Evolutionary conservation across 2,329 filamentous ascomycete genomes (phyloP).

Genomic region (Xylariaceae sp.): DNA sequence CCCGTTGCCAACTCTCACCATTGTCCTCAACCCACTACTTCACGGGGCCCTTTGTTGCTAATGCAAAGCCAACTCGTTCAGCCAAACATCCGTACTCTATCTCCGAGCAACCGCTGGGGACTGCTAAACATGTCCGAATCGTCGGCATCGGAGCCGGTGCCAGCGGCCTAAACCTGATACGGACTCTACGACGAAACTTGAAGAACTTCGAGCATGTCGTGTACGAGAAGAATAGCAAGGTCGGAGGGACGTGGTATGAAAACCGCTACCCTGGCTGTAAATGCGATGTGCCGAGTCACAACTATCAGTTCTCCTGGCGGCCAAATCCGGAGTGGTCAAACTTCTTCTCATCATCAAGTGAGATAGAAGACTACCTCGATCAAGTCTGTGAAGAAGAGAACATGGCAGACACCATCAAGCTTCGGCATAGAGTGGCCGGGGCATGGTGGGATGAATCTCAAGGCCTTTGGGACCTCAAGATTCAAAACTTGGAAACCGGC

Average conservation of each 20-base stretch:
- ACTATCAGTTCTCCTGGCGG: conserved; percentile 58
- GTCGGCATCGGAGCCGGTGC: conserved; percentile 42
- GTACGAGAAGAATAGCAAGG: conserved; percentile 52
- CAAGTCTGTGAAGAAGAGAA: conserved; percentile 43
- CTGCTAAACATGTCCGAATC: conserved; percentile 38
- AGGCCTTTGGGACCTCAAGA: conserved; percentile 39
- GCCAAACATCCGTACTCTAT: conserved; percentile 32
- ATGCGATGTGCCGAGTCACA: conserved; percentile 55
- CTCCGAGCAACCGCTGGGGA: conserved; percentile 36
- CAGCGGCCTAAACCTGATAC: conserved; percentile 42
- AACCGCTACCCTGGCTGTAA: conserved; percentile 54
- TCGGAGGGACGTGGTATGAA: conserved; percentile 56
- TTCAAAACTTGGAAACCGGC: conserved; percentile 37
- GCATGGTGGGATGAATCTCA: conserved; percentile 42
- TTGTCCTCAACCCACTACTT: conserved; percentile 15
- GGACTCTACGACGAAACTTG: conserved; percentile 40
- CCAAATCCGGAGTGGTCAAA: conserved; percentile 55
- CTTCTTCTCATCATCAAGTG: conserved; percentile 49
- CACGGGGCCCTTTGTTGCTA: conserved; percentile 19
- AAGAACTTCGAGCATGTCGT: conserved; percentile 42
- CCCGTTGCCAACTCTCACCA: conserved; percentile 23
- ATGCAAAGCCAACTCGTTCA: conserved; percentile 13
- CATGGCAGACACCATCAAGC: conserved; percentile 42
- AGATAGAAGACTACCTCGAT: conserved; percentile 52
- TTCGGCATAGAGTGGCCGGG: conserved; percentile 37